Base-by-base conservation (phyloP, 2,329 filamentous ascomycete species). In the Aspergillus sp. region DNA sequence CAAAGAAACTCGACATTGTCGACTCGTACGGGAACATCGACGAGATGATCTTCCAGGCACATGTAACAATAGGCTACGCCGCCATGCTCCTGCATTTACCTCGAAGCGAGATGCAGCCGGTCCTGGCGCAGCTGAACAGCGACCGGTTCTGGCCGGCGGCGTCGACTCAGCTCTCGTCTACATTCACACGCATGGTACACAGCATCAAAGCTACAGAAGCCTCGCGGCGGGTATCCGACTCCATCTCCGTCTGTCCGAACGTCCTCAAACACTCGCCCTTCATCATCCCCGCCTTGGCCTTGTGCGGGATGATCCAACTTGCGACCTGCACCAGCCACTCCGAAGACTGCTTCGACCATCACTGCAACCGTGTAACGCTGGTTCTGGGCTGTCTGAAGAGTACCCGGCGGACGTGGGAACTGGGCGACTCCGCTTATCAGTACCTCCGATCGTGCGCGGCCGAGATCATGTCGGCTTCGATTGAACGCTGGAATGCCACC, bases 71-170 rank as follows among this genome's bases (percentile, higher is more conserved):
- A 41, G 61, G 66, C 23, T 72, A 70, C 50, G 77, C 78, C 4
- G 74, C 85, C 0, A 89, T 93, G 65, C 81, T 91, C 52, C 79
- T 92, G 16, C 88, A 93, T 65, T 83, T 91, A 50, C 88, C 88
- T 2, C 82, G 87, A 56, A 91, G 88, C n/a, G 86, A 89, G 61
- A 78, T 92, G 11, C 67, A 62, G 19, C 59, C 63, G 5, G 58
- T 61, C 3, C 47, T 68, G 4, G 57, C 66, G 2, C 62, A 64
- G 25, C 49, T 60, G 17, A 52, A 64, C 31, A 38, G 34, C 34
- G 56, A 64, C 44, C 52, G 57, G 41, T 61, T 66, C 49, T 66
- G 67, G 60, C 59, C 67, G 1, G 53, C 55, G 16, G 57, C 60
- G 2, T 59, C 66, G 9, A 55, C 54, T 11, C 64, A 64, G 32